phyloP scores from a whole-genome alignment of 1,284 basidiomycete genomes.

The Rhodotorula sp. region DNA sequence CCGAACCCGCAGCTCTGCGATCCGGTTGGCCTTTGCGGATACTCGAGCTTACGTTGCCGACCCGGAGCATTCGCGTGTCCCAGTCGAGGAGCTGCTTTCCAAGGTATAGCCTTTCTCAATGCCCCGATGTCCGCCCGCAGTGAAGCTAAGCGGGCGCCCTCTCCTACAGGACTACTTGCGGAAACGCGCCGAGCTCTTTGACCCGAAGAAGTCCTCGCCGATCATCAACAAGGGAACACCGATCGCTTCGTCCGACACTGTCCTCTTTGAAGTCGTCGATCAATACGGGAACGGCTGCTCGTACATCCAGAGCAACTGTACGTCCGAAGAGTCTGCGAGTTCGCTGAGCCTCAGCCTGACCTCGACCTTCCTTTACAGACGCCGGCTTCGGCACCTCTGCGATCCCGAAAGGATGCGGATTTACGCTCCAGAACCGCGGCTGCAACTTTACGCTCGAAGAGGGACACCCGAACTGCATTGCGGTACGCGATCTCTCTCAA shows the following conservation, averaged over 20 bases:
- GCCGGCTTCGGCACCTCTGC: constrained; percentile 61
- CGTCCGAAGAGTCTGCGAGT: constrained; percentile 48
- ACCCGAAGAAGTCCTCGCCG: constrained; percentile 64
- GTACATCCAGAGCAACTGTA: constrained; percentile 69
- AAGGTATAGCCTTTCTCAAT: constrained; percentile 57
- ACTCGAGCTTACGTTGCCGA: constrained; percentile 85
- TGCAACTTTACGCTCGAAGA: constrained; percentile 75
- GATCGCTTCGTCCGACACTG: constrained; percentile 80
- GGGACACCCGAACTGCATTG: constrained; percentile 76
- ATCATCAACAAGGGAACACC: constrained; percentile 76
- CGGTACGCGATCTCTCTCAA: constrained; percentile 49
- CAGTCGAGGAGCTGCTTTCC: constrained; percentile 73
- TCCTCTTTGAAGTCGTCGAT: constrained; percentile 66
- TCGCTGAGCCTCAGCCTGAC: background rate
- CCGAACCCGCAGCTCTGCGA: constrained; percentile 16
- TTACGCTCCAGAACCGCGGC: constrained; percentile 93
- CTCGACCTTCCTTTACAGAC: constrained; percentile 22
- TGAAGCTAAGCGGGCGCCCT: background rate
- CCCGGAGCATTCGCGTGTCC: constrained; percentile 70
- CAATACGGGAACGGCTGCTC: constrained; percentile 63
- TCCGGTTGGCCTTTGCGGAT: constrained; percentile 57
- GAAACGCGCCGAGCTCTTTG: constrained; percentile 74
- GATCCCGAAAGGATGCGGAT: constrained; percentile 87
- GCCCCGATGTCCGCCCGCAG: too few species aligned
- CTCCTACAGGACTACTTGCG: constrained; percentile 69